phyloP scores from a whole-genome alignment of 2,329 filamentous ascomycete genomes.

The Beauveria sp. region DNA sequence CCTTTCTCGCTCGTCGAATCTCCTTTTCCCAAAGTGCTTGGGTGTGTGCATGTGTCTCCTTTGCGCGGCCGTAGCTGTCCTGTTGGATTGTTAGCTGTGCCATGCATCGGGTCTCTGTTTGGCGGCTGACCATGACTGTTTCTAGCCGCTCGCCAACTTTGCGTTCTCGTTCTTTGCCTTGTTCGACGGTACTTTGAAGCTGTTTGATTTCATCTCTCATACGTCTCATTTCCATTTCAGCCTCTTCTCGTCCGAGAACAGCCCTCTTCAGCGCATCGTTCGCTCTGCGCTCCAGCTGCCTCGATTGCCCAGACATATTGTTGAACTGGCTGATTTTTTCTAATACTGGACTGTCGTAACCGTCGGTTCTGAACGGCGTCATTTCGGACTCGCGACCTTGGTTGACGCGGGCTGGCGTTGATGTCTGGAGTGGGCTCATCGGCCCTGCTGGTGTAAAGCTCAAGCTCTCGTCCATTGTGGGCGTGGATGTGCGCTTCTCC shows the following conservation, averaged over 20 bases:
- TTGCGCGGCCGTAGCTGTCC: conserved; percentile 64
- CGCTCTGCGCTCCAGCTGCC: conserved; percentile 55
- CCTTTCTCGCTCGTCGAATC: conserved; percentile 60
- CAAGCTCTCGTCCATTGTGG: conserved; percentile 5
- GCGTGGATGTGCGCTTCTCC: neutral
- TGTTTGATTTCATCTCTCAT: conserved; percentile 52
- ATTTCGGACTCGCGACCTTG: conserved; percentile 32
- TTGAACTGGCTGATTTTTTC: conserved; percentile 69
- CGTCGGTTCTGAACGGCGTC: conserved; percentile 28
- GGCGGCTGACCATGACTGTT: conserved; percentile 54
- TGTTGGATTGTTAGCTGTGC: conserved; percentile 25
- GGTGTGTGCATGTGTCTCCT: conserved; percentile 61
- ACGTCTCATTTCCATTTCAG: conserved; percentile 58
- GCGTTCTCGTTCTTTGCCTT: conserved; percentile 58
- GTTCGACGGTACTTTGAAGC: conserved; percentile 53
- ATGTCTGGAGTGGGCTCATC: conserved; percentile 47
- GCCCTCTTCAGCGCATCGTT: conserved; percentile 60
- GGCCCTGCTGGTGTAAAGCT: conserved; percentile 45
- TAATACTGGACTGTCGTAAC: conserved; percentile 53
- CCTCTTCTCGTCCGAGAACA: conserved; percentile 62
- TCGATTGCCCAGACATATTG: conserved; percentile 52
- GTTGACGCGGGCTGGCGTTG: conserved; percentile 59
- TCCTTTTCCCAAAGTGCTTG: conserved; percentile 68
- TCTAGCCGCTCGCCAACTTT: conserved; percentile 61
- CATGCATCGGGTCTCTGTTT: neutral